phyloP scores from a whole-genome alignment of 1,139 yeast genomes.

The Taphrina communis region DNA sequence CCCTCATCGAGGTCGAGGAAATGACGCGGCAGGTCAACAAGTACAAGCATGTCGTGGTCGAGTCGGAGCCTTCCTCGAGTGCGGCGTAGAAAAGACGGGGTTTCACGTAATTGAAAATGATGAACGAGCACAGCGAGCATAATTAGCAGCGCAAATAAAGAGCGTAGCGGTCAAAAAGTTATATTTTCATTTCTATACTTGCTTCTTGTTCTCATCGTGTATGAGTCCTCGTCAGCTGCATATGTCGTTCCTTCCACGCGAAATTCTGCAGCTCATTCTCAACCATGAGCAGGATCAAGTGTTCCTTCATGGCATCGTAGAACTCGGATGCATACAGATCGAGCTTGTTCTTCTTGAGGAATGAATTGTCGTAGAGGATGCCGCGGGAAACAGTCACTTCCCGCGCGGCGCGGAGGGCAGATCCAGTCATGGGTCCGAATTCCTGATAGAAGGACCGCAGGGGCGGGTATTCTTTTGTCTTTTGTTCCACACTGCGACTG shows the following conservation, averaged over 20 bases:
- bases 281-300: constrained; percentile 22
- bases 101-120: constrained; percentile 23
- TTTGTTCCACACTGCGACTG: constrained; percentile 13
- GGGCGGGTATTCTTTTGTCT: constrained; percentile 27
- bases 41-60: constrained; percentile 28
- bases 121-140: constrained; percentile 19
- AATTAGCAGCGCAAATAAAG: not conserved
- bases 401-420: constrained; percentile 34
- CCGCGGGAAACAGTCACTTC: constrained; percentile 28
- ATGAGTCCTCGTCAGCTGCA: not conserved
- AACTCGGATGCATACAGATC: constrained; percentile 20
- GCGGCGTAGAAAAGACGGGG: not conserved
- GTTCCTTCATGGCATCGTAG: constrained; percentile 29
- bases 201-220: not conserved
- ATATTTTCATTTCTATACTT: not conserved
- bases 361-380: constrained; percentile 20
- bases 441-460: constrained; percentile 16
- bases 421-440: constrained; percentile 29
- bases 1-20: constrained; percentile 24
- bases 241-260: constrained; percentile 18
- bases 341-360: constrained; percentile 19
- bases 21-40: constrained; percentile 24
- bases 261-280: constrained; percentile 2
- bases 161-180: not conserved
- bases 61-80: not conserved